These are phyloP conservation scores for Epicoccum sorghinum DNA, from an alignment of 2,329 filamentous ascomycete genomes.

Conservation along the genomic window DNA sequence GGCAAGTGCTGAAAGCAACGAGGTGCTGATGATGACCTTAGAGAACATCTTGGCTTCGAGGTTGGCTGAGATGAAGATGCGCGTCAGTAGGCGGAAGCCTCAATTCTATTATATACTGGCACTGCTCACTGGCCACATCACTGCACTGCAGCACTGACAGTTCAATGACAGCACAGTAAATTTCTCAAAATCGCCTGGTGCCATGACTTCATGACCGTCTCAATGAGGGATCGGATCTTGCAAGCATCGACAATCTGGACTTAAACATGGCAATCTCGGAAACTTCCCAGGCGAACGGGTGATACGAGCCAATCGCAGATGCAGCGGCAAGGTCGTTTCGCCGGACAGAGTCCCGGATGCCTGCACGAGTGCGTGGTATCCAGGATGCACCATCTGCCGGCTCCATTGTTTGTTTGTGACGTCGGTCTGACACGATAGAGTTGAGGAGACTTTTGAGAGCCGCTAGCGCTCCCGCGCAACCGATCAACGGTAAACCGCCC, in stretches of 20 bases:
- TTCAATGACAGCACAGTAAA: conserved; percentile 30
- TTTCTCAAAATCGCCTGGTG: conserved; percentile 13
- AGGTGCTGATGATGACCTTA: conserved; percentile 41
- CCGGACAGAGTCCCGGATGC: conserved; percentile 10
- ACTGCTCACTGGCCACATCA: conserved; percentile 11
- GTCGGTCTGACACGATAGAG: conserved; percentile 41
- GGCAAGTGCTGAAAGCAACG: conserved; percentile 44
- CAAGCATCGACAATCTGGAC: conserved; percentile 26
- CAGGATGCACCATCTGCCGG: conserved; percentile 24
- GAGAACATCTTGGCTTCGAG: conserved; percentile 44
- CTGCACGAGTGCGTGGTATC: conserved; percentile 27
- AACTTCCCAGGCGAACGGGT: conserved; percentile 15
- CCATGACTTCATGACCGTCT: conserved; percentile 47
- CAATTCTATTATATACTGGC: conserved; percentile 13
- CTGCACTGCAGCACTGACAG: conserved; percentile 12
- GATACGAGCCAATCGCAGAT: conserved; percentile 22
- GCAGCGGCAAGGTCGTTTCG: neutral
- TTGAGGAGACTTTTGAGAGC: conserved; percentile 26
- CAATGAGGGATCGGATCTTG: conserved; percentile 30
- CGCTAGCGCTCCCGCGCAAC: conserved; percentile 25
- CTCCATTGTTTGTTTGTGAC: conserved; percentile 32
- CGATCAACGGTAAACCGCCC: conserved; percentile 1
- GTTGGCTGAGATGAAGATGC: conserved; percentile 9
- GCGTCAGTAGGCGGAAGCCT: neutral
- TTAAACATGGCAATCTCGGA: conserved; percentile 25